A percentile compares a stretch with the other conserved stretches of the same genome.
Evolutionary conservation across 2,329 filamentous ascomycete genomes (phyloP).

Genomic region (Teratosphaeria destructans): DNA sequence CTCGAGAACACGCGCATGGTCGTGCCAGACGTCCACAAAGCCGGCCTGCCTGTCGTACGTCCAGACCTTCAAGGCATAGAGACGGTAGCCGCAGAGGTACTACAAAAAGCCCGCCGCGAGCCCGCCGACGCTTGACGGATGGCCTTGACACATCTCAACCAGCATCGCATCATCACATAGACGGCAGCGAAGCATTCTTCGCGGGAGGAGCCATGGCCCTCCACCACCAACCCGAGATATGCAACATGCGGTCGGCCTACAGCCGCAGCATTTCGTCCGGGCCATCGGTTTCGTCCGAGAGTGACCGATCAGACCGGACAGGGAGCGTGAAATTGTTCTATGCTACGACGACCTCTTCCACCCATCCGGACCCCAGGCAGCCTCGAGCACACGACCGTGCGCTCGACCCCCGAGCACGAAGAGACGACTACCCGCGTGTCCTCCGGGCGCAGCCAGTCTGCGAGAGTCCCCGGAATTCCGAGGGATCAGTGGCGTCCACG

Average conservation of each 20-base stretch:
- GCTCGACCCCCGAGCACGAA: slow-evolving; percentile 12
- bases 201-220: slow-evolving; percentile 9
- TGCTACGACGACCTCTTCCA: slow-evolving; percentile 19
- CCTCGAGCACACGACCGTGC: slow-evolving; percentile 18
- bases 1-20: not conserved
- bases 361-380: slow-evolving; percentile 12
- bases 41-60: not conserved
- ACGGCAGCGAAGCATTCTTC: not conserved
- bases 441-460: slow-evolving; percentile 9
- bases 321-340: slow-evolving; percentile 16
- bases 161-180: not conserved
- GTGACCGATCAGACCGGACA: slow-evolving; percentile 9
- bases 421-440: slow-evolving; percentile 11
- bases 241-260: slow-evolving; percentile 22
- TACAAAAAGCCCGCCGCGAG: not conserved
- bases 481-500: slow-evolving; percentile 72
- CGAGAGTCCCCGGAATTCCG: slow-evolving; percentile 47
- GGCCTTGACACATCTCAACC: not conserved
- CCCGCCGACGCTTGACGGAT: not conserved
- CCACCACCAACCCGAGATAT: slow-evolving; percentile 20
- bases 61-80: not conserved
- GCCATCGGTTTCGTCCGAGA: slow-evolving; percentile 14
- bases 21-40: not conserved
- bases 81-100: no score
- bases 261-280: slow-evolving; percentile 12